A percentile compares a stretch with the other conserved stretches of the same genome.
phyloP scores from a whole-genome alignment of 2,329 filamentous ascomycete species.

The Penicillium oxalicum region DNA sequence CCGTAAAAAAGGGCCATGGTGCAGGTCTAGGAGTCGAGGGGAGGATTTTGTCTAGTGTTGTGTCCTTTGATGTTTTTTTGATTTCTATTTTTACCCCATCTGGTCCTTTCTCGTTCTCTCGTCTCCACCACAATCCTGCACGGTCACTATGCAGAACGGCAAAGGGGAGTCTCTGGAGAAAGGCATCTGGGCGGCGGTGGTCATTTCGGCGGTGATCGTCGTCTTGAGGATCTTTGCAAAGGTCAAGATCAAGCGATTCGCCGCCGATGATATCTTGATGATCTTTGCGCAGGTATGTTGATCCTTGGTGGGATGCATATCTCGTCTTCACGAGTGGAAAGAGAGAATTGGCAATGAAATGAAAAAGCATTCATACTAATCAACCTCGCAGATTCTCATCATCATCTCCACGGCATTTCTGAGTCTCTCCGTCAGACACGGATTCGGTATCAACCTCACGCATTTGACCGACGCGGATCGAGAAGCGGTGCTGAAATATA shows the following conservation, averaged over 20 bases:
- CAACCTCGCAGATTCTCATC: slow-evolving; percentile 15
- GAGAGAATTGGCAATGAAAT: too few relatives aligned
- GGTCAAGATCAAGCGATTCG: slow-evolving; percentile 25
- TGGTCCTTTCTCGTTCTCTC: background rate
- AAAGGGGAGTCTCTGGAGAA: slow-evolving; percentile 18
- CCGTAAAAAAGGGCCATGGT: too few relatives aligned
- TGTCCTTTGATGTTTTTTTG: too few relatives aligned
- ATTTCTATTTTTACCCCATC: too few relatives aligned
- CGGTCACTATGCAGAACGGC: slow-evolving; percentile 6
- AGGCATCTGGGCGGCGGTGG: slow-evolving; percentile 26
- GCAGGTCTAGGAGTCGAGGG: too few relatives aligned
- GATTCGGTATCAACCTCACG: slow-evolving; percentile 22
- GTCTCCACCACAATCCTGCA: background rate
- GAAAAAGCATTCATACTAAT: too few relatives aligned
- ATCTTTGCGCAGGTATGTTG: slow-evolving; percentile 21
- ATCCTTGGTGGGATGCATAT: background rate
- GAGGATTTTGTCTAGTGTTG: too few relatives aligned
- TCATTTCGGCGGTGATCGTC: slow-evolving; percentile 23
- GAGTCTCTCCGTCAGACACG: slow-evolving; percentile 21
- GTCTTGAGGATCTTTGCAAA: slow-evolving; percentile 25
- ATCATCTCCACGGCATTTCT: slow-evolving; percentile 22
- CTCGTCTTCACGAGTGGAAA: background rate
- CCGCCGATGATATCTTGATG: slow-evolving; percentile 27
- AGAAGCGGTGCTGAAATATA: slow-evolving; percentile 21
- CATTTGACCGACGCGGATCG: slow-evolving; percentile 8